Evolutionary conservation across 2,329 filamentous ascomycete species (phyloP).

Genomic region (Lasiodiplodia hormozganensis): DNA sequence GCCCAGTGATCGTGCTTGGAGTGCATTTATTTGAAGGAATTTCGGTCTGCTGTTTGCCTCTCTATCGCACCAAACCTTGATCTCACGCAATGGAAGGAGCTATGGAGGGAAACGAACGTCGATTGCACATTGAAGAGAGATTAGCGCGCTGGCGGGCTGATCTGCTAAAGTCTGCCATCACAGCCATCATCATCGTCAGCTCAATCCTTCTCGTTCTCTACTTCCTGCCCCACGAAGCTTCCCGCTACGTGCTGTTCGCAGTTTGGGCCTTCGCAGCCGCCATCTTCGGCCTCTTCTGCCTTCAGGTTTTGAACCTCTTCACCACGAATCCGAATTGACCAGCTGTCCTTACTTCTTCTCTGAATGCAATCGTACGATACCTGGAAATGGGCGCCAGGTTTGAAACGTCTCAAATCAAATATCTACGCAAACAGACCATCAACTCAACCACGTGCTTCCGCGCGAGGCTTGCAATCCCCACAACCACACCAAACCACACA

Average conservation of each 20-base stretch:
- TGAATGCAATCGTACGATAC: too few relatives aligned
- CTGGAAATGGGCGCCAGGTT: too few relatives aligned
- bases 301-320: not conserved
- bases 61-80: too few relatives aligned
- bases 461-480: too few relatives aligned
- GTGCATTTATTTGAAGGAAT: not conserved
- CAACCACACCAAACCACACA: too few relatives aligned
- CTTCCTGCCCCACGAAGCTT: not conserved
- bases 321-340: not conserved
- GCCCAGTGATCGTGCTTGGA: too few relatives aligned
- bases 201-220: not conserved
- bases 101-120: not conserved
- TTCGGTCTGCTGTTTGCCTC: too few relatives aligned
- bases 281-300: not conserved
- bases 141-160: not conserved
- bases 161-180: not conserved
- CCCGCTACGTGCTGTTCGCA: too few relatives aligned
- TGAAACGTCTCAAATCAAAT: too few relatives aligned
- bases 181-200: not conserved
- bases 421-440: too few relatives aligned
- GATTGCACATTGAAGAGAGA: not conserved
- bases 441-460: too few relatives aligned
- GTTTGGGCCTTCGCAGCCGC: not conserved
- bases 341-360: not conserved
- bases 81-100: not conserved